phyloP scores from a whole-genome alignment of 345 rosid species.

The Sisymbrium altissimum region DNA sequence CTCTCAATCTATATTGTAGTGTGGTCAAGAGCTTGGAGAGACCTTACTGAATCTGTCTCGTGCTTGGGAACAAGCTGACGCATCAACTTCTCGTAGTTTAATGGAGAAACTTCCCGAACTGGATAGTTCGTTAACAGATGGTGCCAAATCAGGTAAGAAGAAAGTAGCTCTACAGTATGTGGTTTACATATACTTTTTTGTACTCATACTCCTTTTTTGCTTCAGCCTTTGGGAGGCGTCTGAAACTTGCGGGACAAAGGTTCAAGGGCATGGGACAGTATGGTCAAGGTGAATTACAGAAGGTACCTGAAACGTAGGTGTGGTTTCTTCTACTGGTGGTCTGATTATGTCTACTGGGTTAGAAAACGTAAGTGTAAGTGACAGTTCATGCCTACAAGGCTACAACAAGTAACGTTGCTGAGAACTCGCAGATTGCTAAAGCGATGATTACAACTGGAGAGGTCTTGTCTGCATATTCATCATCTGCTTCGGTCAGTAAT shows the following conservation, averaged over 20 bases:
- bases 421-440: constrained; percentile 63
- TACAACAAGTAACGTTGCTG: background rate
- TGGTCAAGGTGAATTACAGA: constrained; percentile 85
- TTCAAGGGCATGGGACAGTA: constrained; percentile 90
- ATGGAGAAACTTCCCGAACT: constrained; percentile 55
- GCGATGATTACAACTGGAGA: constrained; percentile 69
- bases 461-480: constrained; percentile 48
- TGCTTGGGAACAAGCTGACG: constrained; percentile 82
- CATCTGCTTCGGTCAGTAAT: constrained; percentile 34
- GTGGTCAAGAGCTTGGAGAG: constrained; percentile 82
- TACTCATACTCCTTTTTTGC: constrained; percentile 26
- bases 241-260: constrained; percentile 77
- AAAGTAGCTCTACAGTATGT: constrained; percentile 22
- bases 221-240: constrained; percentile 84
- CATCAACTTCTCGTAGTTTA: constrained; percentile 60
- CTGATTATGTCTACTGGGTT: too few species aligned
- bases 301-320: constrained; percentile 46
- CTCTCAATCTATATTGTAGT: constrained; percentile 39
- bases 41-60: constrained; percentile 62
- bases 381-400: background rate
- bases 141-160: constrained; percentile 62
- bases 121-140: constrained; percentile 48
- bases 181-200: constrained; percentile 13
- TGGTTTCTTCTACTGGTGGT: constrained; percentile 12
- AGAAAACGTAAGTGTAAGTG: too few species aligned